phyloP scores from a whole-genome alignment of 345 rosid species.

The Sapria himalayana region DNA sequence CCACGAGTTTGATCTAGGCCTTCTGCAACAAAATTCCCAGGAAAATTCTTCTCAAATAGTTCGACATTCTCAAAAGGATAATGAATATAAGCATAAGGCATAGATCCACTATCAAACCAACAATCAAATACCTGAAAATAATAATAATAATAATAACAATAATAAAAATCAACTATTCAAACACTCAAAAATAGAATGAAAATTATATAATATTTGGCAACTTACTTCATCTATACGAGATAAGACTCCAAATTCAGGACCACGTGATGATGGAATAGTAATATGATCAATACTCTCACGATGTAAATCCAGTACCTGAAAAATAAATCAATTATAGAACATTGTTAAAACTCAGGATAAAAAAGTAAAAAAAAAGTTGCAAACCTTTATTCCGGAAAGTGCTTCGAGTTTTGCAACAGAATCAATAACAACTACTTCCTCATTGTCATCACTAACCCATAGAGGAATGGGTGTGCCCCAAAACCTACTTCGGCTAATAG shows the following conservation, averaged over 20 bases:
- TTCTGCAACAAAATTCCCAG: slow-evolving; percentile 97
- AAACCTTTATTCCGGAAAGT: slow-evolving; percentile 82
- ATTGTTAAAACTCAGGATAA: no score
- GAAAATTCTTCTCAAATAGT: slow-evolving; percentile 77
- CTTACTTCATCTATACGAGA: slow-evolving; percentile 85
- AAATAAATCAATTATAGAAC: no score
- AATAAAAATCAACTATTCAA: no score
- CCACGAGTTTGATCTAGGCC: slow-evolving; percentile 99
- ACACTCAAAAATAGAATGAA: no score
- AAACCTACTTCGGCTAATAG: slow-evolving; percentile 85
- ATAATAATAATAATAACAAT: slow-evolving; percentile 3
- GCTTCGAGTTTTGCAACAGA: slow-evolving; percentile 71
- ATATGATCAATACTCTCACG: slow-evolving; percentile 93
- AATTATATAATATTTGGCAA: no score
- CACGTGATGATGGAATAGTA: slow-evolving; percentile 58
- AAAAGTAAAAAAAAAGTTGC: not conserved
- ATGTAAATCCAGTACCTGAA: slow-evolving; percentile 77
- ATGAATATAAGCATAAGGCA: slow-evolving; percentile 99
- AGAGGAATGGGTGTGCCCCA: slow-evolving; percentile 99
- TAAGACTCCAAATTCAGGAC: slow-evolving; percentile 66
- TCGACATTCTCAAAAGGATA: slow-evolving; percentile 93
- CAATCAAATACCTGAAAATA: slow-evolving; percentile 89
- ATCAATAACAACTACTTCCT: slow-evolving; percentile 59
- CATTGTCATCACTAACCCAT: slow-evolving; percentile 80
- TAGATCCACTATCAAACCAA: slow-evolving; percentile 99